phyloP scores from a whole-genome alignment of 164 flowering plant species.

The Aristolochia contorta region DNA sequence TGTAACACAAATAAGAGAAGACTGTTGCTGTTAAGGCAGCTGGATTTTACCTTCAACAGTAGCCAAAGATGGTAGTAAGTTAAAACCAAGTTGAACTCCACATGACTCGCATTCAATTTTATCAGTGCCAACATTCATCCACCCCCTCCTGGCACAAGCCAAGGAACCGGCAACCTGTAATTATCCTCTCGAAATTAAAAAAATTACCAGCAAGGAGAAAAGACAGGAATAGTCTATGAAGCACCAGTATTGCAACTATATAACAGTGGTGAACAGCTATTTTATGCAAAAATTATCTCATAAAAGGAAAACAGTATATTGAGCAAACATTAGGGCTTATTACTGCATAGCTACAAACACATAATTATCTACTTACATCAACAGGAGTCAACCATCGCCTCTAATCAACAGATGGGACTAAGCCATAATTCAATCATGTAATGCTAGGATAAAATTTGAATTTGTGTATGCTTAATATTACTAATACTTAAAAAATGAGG shows the following conservation, averaged over 20 bases:
- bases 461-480: too few species aligned
- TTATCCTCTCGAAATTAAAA: neutral
- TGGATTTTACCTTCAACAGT: conserved; percentile 50
- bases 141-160: conserved; percentile 94
- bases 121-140: conserved; percentile 74
- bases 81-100: conserved; percentile 51
- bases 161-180: conserved; percentile 72
- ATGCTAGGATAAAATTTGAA: too few species aligned
- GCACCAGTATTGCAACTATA: neutral
- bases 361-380: neutral
- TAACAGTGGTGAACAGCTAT: neutral
- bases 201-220: neutral
- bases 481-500: too few species aligned
- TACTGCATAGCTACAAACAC: neutral
- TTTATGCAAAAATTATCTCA: neutral
- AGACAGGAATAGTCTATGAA: neutral
- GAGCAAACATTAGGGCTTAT: neutral
- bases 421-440: too few species aligned
- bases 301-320: neutral
- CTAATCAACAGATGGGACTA: too few species aligned
- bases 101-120: conserved; percentile 79
- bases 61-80: conserved; percentile 32
- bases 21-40: neutral
- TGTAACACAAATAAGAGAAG: neutral
- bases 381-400: neutral